These are phyloP conservation scores for Suillus brevipes DNA, from an alignment of 768 basidiomycete genomes.

Conservation along the genomic window DNA sequence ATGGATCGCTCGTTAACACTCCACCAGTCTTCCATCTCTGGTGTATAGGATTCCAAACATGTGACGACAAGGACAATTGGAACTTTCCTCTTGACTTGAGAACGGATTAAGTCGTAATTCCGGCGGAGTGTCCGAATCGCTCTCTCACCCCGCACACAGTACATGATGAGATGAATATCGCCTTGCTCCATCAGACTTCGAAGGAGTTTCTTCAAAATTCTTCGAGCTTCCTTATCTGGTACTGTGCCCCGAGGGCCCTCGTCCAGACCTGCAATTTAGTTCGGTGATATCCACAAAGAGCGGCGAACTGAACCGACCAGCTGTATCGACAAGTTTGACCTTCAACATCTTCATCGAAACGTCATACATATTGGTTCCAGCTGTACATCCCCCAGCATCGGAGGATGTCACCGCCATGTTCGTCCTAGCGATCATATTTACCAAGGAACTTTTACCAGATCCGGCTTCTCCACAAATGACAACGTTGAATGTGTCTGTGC, in stretches of 20 bases:
- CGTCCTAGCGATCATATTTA: slow-evolving; percentile 9
- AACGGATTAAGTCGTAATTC: slow-evolving; percentile 33
- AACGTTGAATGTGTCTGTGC: background rate
- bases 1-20: slow-evolving; percentile 31
- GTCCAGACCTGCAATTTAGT: slow-evolving; percentile 28
- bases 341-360: background rate
- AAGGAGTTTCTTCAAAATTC: slow-evolving; percentile 31
- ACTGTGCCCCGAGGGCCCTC: slow-evolving; percentile 31
- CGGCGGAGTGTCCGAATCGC: slow-evolving; percentile 23
- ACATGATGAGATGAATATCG: slow-evolving; percentile 32
- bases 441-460: slow-evolving; percentile 5
- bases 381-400: background rate
- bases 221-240: slow-evolving; percentile 26
- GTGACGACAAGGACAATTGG: slow-evolving; percentile 36
- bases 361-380: background rate
- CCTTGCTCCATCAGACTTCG: slow-evolving; percentile 24
- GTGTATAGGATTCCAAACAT: slow-evolving; percentile 34
- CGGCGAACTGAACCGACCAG: slow-evolving; percentile 6
- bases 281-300: background rate
- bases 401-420: slow-evolving; percentile 11
- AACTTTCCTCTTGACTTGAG: slow-evolving; percentile 33
- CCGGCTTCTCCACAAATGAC: background rate
- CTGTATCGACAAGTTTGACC: slow-evolving; percentile 18
- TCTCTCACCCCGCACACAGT: slow-evolving; percentile 33
- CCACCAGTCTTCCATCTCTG: slow-evolving; percentile 42